Conservation (phyloP, 495 filamentous ascomycete genomes). For the Glonium stellatum region DNA sequence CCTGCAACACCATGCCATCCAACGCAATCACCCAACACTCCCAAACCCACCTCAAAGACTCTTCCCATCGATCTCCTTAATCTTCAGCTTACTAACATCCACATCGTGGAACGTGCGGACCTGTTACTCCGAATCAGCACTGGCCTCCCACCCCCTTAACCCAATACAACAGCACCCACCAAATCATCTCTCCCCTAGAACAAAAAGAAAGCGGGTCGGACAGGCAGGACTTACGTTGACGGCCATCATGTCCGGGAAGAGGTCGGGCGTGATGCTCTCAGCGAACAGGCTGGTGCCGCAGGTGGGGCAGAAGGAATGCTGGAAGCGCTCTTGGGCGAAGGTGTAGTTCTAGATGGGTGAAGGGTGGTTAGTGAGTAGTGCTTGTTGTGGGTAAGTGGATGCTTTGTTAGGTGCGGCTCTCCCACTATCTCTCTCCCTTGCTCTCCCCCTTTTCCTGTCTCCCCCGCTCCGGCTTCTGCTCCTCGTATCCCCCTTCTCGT, state of each 20-base stretch:
- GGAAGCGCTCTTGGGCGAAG: conserved; percentile 35
- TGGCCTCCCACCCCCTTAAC: background rate
- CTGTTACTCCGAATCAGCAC: background rate
- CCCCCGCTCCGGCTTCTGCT: too few species aligned
- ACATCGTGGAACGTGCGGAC: conserved; percentile 13
- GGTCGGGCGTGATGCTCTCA: conserved; percentile 27
- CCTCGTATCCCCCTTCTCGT: too few species aligned
- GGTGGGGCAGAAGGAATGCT: conserved; percentile 40
- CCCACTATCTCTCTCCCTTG: too few species aligned
- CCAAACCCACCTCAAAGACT: background rate
- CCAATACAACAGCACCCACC: too few species aligned
- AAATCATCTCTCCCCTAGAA: too few species aligned
- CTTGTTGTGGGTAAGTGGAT: too few species aligned
- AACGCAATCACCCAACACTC: too few species aligned
- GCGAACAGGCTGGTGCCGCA: conserved; percentile 40
- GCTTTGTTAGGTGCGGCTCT: too few species aligned
- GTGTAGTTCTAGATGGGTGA: conserved; percentile 37
- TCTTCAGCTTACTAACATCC: conserved; percentile 16
- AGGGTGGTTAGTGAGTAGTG: too few species aligned
- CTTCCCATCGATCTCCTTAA: conserved; percentile 22
- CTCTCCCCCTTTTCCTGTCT: too few species aligned
- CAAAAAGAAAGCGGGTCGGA: background rate
- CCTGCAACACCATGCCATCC: too few species aligned
- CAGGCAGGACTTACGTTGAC: conserved; percentile 35
- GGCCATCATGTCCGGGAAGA: conserved; percentile 31